Evolutionary conservation across 2,329 filamentous ascomycete genomes (phyloP).

Genomic region (Ophiostoma sp.): DNA sequence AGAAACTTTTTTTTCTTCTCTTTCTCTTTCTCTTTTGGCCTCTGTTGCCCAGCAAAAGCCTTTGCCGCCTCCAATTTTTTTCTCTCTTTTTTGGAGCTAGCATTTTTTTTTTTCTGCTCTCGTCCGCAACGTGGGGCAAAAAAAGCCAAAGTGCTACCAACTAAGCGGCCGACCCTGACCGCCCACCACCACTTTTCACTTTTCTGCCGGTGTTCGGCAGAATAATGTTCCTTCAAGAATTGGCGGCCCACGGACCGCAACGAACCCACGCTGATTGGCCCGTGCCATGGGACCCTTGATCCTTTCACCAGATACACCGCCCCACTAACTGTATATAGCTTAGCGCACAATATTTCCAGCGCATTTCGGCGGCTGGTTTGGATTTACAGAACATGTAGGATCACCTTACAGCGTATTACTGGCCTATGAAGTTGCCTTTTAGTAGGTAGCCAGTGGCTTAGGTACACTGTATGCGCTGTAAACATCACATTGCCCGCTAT

Average conservation of each 20-base stretch:
- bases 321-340: too few relatives aligned
- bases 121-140: constrained; percentile 28
- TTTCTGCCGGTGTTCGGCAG: constrained; percentile 24
- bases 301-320: too few relatives aligned
- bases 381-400: too few relatives aligned
- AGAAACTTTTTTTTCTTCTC: constrained; percentile 24
- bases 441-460: too few relatives aligned
- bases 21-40: neutral
- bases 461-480: too few relatives aligned
- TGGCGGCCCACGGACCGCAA: neutral
- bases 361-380: too few relatives aligned
- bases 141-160: neutral
- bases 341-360: too few relatives aligned
- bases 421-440: too few relatives aligned
- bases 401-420: too few relatives aligned
- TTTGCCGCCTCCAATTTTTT: constrained; percentile 24
- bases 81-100: constrained; percentile 21
- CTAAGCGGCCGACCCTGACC: neutral
- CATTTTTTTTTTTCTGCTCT: constrained; percentile 24
- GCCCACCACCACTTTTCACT: neutral
- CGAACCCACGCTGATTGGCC: constrained; percentile 1
- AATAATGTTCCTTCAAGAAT: constrained; percentile 26
- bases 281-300: neutral
- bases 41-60: constrained; percentile 14
- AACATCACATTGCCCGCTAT: too few relatives aligned